Evolutionary conservation across 768 basidiomycete species (phyloP).

Genomic region (Rhodotorula toruloides): DNA sequence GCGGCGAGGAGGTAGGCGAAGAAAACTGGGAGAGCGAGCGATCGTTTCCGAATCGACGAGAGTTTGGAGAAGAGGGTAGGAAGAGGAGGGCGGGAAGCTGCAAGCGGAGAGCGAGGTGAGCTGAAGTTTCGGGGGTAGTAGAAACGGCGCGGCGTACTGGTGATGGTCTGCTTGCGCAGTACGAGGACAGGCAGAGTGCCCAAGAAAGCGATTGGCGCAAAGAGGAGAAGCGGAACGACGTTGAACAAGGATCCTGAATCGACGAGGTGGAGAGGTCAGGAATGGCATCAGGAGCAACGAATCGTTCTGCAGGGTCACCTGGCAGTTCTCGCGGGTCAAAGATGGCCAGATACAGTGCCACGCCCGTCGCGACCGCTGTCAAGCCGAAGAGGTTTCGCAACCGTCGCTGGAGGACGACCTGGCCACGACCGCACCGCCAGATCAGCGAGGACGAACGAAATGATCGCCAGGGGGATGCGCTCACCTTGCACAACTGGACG

Average conservation of each 20-base stretch:
- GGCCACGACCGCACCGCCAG: too few species aligned
- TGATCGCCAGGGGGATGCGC: not conserved
- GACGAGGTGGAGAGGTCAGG: not conserved
- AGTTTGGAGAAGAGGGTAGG: conserved; percentile 23
- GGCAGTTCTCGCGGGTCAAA: conserved; percentile 25
- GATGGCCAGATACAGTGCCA: conserved; percentile 4
- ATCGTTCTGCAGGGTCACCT: not conserved
- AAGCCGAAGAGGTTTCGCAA: conserved; percentile 21
- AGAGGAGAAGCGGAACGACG: conserved; percentile 24
- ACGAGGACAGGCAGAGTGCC: conserved; percentile 31
- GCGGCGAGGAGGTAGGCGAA: conserved; percentile 16
- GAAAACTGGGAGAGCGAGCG: not conserved
- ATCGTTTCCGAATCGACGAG: conserved; percentile 2
- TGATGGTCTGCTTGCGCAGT: conserved; percentile 32
- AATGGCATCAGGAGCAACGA: too few species aligned
- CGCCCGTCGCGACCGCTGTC: not conserved
- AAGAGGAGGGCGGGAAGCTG: conserved; percentile 19
- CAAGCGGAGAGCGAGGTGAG: not conserved
- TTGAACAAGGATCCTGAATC: conserved; percentile 27
- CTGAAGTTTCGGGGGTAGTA: not conserved
- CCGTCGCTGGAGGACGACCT: conserved; percentile 29
- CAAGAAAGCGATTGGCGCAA: conserved; percentile 16
- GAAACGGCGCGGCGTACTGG: not conserved
- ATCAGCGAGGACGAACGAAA: too few species aligned
- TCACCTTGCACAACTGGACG: conserved; percentile 20